A percentile compares a stretch with the other conserved stretches of the same genome.
phyloP scores from a whole-genome alignment of 1,284 basidiomycete species.

The Meira nashicola region DNA sequence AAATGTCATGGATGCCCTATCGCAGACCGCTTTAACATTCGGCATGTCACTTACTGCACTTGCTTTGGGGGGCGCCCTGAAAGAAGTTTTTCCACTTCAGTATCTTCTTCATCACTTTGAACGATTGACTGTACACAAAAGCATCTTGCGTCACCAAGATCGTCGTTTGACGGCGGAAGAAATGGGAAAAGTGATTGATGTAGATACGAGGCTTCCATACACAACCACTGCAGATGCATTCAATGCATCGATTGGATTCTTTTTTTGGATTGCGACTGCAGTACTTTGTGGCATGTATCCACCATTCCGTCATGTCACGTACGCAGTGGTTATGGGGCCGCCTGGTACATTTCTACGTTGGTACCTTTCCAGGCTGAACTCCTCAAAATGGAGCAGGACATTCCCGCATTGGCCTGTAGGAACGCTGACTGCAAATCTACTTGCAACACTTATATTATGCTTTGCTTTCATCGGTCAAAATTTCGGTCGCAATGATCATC shows the following conservation, averaged over 20 bases:
- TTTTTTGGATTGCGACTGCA: constrained; percentile 58
- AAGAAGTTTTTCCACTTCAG: constrained; percentile 11
- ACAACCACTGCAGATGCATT: constrained; percentile 6
- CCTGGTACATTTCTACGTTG: constrained; percentile 84
- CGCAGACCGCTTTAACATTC: constrained; percentile 44
- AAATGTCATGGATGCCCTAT: constrained; percentile 59
- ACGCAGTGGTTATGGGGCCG: constrained; percentile 82
- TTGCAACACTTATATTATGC: constrained; percentile 57
- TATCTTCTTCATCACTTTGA: neutral
- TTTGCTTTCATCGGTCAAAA: constrained; percentile 31
- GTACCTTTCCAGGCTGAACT: constrained; percentile 68
- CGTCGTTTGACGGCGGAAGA: neutral
- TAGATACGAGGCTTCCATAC: neutral
- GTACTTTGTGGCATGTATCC: constrained; percentile 70
- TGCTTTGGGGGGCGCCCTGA: constrained; percentile 26
- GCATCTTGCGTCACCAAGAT: neutral
- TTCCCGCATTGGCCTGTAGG: constrained; percentile 75
- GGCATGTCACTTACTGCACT: constrained; percentile 34
- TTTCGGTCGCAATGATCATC: constrained; percentile 18
- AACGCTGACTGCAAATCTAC: constrained; percentile 78
- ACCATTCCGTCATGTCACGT: constrained; percentile 74
- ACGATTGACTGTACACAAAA: neutral
- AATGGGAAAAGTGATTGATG: neutral
- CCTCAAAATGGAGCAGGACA: constrained; percentile 64
- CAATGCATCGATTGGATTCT: constrained; percentile 23